A percentile compares a stretch with the other conserved stretches of the same genome.
Evolutionary conservation across 2,329 filamentous ascomycete genomes (phyloP).

Genomic region (Aspergillus neotritici): DNA sequence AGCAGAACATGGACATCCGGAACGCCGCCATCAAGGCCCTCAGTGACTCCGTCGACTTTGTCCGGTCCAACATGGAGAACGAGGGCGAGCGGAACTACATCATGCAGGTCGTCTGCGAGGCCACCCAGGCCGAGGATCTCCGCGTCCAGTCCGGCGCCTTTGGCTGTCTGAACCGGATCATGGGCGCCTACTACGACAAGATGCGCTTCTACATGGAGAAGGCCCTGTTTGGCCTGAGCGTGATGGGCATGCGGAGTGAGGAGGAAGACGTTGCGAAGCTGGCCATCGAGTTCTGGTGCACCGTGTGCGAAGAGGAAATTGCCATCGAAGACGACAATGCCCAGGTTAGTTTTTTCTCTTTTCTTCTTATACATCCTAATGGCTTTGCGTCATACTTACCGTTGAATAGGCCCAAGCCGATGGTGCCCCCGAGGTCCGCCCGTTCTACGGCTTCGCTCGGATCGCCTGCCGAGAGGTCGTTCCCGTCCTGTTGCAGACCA

Average conservation of each 20-base stretch:
- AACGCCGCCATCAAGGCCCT: conserved; percentile 89
- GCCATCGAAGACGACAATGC: conserved; percentile 96
- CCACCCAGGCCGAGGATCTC: conserved; percentile 85
- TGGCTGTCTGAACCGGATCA: conserved; percentile 96
- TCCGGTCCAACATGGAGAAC: conserved; percentile 97
- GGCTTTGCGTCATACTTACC: conserved; percentile 4
- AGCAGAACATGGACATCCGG: conserved; percentile 84
- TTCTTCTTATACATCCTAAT: background rate
- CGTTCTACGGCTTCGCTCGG: conserved; percentile 92
- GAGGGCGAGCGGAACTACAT: conserved; percentile 99
- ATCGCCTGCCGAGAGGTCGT: conserved; percentile 92
- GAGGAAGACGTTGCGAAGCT: conserved; percentile 98
- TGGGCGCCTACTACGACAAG: conserved; percentile 98
- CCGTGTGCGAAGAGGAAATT: conserved; percentile 98
- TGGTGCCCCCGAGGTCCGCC: conserved; percentile 74
- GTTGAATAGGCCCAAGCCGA: conserved; percentile 55
- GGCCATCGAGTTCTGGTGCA: conserved; percentile 99
- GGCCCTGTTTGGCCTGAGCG: conserved; percentile 93
- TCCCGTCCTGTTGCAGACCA: conserved; percentile 77
- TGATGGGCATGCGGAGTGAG: conserved; percentile 95
- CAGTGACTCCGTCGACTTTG: conserved; percentile 94
- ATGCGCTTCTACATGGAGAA: conserved; percentile 99
- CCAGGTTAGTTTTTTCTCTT: conserved; percentile 49
- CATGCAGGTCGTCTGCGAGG: conserved; percentile 99
- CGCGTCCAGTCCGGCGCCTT: conserved; percentile 95